Conservation (phyloP, 192 early-diverging fungal genomes). For the Podila minutissima region DNA sequence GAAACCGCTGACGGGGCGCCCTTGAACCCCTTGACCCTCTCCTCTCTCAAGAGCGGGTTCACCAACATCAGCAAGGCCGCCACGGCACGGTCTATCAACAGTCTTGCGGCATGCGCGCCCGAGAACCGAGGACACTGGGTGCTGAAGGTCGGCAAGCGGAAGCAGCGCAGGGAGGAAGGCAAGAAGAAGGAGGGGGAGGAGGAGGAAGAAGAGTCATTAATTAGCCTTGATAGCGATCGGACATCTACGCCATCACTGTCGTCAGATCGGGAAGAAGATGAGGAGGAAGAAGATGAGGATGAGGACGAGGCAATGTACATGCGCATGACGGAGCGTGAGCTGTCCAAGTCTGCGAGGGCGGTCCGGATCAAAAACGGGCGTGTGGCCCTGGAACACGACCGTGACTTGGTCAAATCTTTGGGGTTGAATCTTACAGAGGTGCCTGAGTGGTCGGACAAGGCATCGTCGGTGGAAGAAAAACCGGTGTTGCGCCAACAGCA, state of each 20-base stretch:
- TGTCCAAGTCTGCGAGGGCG: conserved; percentile 32
- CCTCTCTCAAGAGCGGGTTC: conserved; percentile 20
- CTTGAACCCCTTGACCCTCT: conserved; percentile 11
- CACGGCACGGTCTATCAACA: conserved; percentile 24
- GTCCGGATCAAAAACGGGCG: conserved; percentile 30
- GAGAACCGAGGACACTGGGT: conserved; percentile 29
- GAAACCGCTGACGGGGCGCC: neutral
- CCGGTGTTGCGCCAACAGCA: too few relatives aligned
- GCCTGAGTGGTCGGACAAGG: conserved; percentile 17
- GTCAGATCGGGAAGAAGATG: neutral
- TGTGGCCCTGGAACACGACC: conserved; percentile 19
- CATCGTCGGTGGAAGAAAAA: too few relatives aligned
- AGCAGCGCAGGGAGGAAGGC: conserved; percentile 1
- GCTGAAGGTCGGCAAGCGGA: conserved; percentile 30
- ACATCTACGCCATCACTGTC: neutral
- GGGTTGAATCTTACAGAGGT: neutral
- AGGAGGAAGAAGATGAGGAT: conserved; percentile 1
- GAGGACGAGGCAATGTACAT: conserved; percentile 16
- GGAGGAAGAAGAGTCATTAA: neutral
- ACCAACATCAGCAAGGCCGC: conserved; percentile 37
- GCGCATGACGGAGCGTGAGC: conserved; percentile 40
- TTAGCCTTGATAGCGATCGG: neutral
- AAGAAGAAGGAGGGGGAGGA: conserved; percentile 10
- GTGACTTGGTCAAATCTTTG: conserved; percentile 18
- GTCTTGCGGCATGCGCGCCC: conserved; percentile 12